phyloP scores from a whole-genome alignment of 139 green algal genomes.

The Protoeuglena noctilucae region DNA sequence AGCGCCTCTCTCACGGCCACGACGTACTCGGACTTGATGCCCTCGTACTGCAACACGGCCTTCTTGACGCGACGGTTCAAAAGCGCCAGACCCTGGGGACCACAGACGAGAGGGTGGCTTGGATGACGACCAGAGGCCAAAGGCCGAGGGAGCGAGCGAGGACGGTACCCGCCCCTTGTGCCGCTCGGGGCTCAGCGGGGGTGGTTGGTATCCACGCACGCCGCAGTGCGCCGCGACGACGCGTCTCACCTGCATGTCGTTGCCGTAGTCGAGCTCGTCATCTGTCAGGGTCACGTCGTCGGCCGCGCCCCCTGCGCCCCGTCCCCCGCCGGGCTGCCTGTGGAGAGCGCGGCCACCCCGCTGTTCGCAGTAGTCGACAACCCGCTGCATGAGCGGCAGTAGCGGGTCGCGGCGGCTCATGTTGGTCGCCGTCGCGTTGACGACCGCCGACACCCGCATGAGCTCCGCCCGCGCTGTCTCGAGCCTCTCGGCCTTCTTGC shows the following conservation, averaged over 20 bases:
- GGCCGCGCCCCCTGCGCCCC: conserved; percentile 8
- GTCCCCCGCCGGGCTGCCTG: background rate
- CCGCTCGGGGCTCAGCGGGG: background rate
- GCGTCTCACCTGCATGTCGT: conserved; percentile 29
- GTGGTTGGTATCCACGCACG: no score
- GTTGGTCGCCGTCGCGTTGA: conserved; percentile 37
- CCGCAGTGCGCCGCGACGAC: conserved; percentile 17
- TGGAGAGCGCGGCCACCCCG: no score
- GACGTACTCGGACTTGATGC: conserved; percentile 31
- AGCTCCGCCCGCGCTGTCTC: conserved; percentile 22
- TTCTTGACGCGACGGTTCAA: conserved; percentile 9
- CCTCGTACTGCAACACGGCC: conserved; percentile 29
- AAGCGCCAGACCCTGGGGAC: background rate
- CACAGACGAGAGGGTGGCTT: no score
- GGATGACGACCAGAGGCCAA: no score
- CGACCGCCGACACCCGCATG: conserved; percentile 19
- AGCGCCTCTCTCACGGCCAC: conserved; percentile 35
- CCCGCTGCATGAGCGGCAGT: conserved; percentile 51
- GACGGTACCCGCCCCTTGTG: no score
- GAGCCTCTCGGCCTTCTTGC: conserved; percentile 24
- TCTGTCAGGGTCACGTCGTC: conserved; percentile 19
- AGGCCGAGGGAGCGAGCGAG: no score
- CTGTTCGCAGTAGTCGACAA: conserved; percentile 27
- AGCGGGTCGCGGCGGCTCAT: conserved; percentile 57
- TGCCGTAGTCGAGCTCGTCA: conserved; percentile 50